Base-by-base conservation (phyloP, 306 rosid genomes). In the Hylodesmum podocarpum region DNA sequence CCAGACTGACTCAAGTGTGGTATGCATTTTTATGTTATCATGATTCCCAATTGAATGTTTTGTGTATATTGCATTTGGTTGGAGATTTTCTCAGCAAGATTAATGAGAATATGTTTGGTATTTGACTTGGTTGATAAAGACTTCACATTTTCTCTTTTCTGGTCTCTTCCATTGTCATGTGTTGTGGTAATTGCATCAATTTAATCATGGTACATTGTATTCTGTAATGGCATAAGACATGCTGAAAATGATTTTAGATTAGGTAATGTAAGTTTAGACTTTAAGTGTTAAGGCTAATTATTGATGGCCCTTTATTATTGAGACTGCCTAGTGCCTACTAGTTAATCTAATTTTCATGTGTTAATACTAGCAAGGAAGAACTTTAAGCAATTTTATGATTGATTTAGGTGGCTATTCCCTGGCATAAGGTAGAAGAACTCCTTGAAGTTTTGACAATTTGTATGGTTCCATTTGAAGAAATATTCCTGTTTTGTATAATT, bases 1-100 rank as follows among this genome's bases (percentile, higher is more conserved):
- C 62, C 71, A 75, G 16, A 83, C 24, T 71, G 21, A 49, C 62
- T 65, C 76, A 21, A 59, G 82, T 62, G 66, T 72, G 85, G 97
- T 92, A 82, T 3, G 82, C 47, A 53, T 16, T 54, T 31, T 37
- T 15, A 9, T 62, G 16, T 46, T 41, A 6, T 68, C 66, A 18
- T 27, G 40, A 25, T 58, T 81, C 40, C 27, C 8, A 44, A 33
- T 8, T 10, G 18, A 53, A 28, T 49, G n/a, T 4, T 68, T 58
- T 22, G 39, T 77, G 43, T 44, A 62, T 34, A 31, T 14, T 46
- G 27, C 43, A n/a, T 21, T 4, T 16, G 28, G n/a, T 28, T 25
- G 0, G 41, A 36, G 28, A 54, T 77, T 25, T 39, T 77, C 18
- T 44, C 13, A 40, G 43, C 41, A 10, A 39, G 21, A 66, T 4